Evolutionary conservation across 23 red algal genomes (phyloP), one percentile per base, ranked within the genome.

Genomic region (Gracilariopsis chorda): DNA sequence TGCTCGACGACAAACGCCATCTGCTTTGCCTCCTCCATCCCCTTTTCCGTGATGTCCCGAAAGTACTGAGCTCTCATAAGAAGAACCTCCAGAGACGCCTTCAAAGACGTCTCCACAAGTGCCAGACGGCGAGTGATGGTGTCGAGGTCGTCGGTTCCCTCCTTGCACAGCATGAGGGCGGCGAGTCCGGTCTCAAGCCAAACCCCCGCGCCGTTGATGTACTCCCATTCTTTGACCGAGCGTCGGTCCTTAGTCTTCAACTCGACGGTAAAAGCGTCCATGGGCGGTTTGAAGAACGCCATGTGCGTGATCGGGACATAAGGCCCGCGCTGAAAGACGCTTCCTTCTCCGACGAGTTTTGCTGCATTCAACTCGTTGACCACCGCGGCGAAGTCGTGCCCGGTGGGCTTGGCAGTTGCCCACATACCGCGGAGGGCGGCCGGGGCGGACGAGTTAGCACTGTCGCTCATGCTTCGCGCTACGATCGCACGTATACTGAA

Each of bases 181-280:
- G 46, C 20, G 2, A 77, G 17, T 3, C 16, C 37, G 12, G 25
- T n/a, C 23, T 47, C 70, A 23, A 39, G 29, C 70, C 32, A 77
- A 47, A 77, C 37, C 7, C 37, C 70, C 13, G 36, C 70, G 8
- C 34, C 70, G 46, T 77, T 77, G 17, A 77, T 23, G 39, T 44
- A 77, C 36, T 36, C 70, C 70, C 70, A 47, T 36, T 77, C 70
- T 39, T 77, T 77, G 2, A 39, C 70, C 13, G 70, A 77, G 40
- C 34, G 13, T 17, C 37, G 37, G 70, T 77, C 37, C 28, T 24
- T 44, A 17, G 37, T 27, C 12, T 30, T 24, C 35, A 46, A 30
- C 12, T 77, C 70, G 70, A 11, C 17, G 6, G 46, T 44, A 19
- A 77, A 77, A 10, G 70, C 70, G 37, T 77, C 70, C 37, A 13